These are phyloP conservation scores for Rehmannia glutinosa DNA, from an alignment of 257 asterid species.

Conservation along the genomic window DNA sequence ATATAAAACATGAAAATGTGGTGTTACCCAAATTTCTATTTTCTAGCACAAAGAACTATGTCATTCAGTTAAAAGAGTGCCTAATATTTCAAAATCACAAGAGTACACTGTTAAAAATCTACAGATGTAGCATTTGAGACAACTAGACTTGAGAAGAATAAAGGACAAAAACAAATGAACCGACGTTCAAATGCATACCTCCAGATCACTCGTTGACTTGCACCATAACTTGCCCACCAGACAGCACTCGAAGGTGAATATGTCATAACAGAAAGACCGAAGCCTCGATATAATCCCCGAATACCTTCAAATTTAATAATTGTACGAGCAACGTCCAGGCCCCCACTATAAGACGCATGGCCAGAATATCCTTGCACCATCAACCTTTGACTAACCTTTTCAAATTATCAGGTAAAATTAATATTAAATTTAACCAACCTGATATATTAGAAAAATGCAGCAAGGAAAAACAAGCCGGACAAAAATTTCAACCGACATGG, in stretches of 20 bases:
- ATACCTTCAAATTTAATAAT: slow-evolving; percentile 60
- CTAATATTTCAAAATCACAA: not conserved
- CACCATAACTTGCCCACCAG: slow-evolving; percentile 90
- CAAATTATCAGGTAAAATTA: not conserved
- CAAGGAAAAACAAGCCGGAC: not conserved
- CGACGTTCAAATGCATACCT: slow-evolving; percentile 24
- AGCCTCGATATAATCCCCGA: slow-evolving; percentile 75
- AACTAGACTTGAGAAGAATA: not conserved
- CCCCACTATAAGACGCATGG: slow-evolving; percentile 67
- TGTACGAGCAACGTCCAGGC: slow-evolving; percentile 67
- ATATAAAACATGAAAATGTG: too few species aligned
- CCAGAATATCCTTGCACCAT: slow-evolving; percentile 94
- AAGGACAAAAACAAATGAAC: slow-evolving; percentile 4
- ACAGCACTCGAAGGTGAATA: slow-evolving; percentile 84
- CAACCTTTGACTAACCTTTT: slow-evolving; percentile 75
- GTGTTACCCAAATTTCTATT: too few species aligned
- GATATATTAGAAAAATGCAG: not conserved
- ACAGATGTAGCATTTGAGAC: too few species aligned
- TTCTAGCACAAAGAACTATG: too few species aligned
- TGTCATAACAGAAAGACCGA: slow-evolving; percentile 71
- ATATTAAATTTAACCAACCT: not conserved
- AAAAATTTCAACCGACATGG: not conserved
- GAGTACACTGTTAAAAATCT: not conserved
- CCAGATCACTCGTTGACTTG: slow-evolving; percentile 76
- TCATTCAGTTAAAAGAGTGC: not conserved